Conservation (phyloP, 2,329 filamentous ascomycete species). For the Xylariales sp. region DNA sequence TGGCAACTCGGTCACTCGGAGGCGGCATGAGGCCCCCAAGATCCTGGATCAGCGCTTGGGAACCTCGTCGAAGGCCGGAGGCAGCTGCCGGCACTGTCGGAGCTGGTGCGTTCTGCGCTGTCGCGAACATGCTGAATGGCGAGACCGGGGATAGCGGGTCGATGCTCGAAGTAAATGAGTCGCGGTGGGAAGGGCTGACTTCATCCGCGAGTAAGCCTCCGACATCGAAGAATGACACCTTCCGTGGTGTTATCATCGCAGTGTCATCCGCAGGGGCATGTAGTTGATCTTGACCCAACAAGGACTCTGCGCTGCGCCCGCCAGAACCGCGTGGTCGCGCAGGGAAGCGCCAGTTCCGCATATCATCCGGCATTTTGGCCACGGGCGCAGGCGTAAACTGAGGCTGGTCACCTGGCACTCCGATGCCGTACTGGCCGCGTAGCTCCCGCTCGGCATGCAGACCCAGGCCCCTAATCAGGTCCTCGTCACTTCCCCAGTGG, state of each 20-base stretch:
- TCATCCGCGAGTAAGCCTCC: constrained; percentile 67
- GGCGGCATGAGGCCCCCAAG: constrained; percentile 50
- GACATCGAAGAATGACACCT: constrained; percentile 80
- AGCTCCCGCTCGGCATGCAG: constrained; percentile 58
- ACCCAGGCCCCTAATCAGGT: constrained; percentile 77
- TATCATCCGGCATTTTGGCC: constrained; percentile 25
- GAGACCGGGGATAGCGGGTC: constrained; percentile 24
- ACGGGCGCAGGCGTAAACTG: constrained; percentile 32
- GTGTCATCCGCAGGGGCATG: constrained; percentile 30
- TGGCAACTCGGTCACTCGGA: constrained; percentile 24
- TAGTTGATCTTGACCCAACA: constrained; percentile 31
- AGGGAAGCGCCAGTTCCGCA: constrained; percentile 45
- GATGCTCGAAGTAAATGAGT: constrained; percentile 37
- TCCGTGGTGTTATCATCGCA: constrained; percentile 46
- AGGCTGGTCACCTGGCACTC: constrained; percentile 17
- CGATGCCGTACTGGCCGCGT: constrained; percentile 26
- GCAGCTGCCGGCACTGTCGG: constrained; percentile 40
- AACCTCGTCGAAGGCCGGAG: constrained; percentile 47
- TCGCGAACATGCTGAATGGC: constrained; percentile 11
- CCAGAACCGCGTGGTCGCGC: constrained; percentile 31
- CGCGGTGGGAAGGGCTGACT: constrained; percentile 28
- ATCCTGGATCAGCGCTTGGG: constrained; percentile 54
- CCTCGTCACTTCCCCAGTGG: constrained; percentile 86
- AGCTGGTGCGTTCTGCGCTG: constrained; percentile 31
- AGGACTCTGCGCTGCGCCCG: constrained; percentile 40